A percentile compares a stretch with the other conserved stretches of the same genome.
Conservation (phyloP, 2,329 filamentous ascomycete species). For the Curvularia sp. region DNA sequence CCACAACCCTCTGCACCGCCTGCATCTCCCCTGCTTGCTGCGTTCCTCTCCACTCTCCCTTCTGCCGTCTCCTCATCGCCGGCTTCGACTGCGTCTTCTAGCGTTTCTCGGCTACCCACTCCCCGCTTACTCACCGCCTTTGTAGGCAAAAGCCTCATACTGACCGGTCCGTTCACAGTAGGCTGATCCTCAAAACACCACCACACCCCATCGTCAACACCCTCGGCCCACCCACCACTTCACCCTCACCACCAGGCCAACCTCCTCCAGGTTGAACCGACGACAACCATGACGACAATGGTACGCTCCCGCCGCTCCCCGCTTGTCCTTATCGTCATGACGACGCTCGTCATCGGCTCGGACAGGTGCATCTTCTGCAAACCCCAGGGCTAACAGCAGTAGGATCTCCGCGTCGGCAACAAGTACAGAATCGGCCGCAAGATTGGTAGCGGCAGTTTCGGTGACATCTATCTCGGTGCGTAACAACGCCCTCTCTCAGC, state of each 20-base stretch:
- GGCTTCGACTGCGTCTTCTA: slow-evolving; percentile 25
- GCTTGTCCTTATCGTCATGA: slow-evolving; percentile 35
- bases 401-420: slow-evolving; percentile 99
- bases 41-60: slow-evolving; percentile 1
- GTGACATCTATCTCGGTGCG: slow-evolving; percentile 91
- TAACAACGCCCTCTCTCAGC: slow-evolving; percentile 9
- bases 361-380: slow-evolving; percentile 22
- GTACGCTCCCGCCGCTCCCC: slow-evolving; percentile 53
- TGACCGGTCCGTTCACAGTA: slow-evolving; percentile 50
- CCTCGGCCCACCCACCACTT: slow-evolving; percentile 26
- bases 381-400: slow-evolving; percentile 36
- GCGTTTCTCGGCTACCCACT: slow-evolving; percentile 36
- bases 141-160: slow-evolving; percentile 51
- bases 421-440: slow-evolving; percentile 99
- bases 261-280: slow-evolving; percentile 44
- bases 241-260: slow-evolving; percentile 36
- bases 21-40: too few relatives aligned
- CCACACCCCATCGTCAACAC: slow-evolving; percentile 28
- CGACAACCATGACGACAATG: slow-evolving; percentile 67
- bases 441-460: slow-evolving; percentile 96
- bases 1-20: too few relatives aligned
- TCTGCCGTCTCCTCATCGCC: neutral
- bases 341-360: neutral
- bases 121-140: slow-evolving; percentile 52
- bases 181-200: slow-evolving; percentile 46